phyloP scores from a whole-genome alignment of 106 monocot species.

The Vanilla planifolia region DNA sequence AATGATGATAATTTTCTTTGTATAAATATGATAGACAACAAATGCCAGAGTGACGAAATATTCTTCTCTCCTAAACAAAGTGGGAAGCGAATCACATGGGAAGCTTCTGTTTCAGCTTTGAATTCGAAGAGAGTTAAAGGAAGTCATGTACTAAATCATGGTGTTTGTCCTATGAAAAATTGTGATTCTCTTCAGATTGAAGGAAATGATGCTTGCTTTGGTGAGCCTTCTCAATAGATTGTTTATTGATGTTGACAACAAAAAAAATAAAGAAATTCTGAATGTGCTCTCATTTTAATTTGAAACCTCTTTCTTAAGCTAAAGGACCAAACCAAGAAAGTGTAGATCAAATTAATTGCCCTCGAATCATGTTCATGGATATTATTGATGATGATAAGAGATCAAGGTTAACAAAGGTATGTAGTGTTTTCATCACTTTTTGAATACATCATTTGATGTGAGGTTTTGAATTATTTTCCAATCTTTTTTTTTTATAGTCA shows the following conservation, averaged over 20 bases:
- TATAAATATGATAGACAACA: conserved; percentile 2
- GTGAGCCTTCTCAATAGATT: conserved; percentile 8
- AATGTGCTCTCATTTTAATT: conserved; percentile 2
- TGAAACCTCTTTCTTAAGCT: conserved; percentile 10
- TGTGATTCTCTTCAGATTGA: conserved; percentile 7
- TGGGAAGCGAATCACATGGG: conserved; percentile 35
- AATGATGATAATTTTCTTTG: background rate
- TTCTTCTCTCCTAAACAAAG: conserved; percentile 6
- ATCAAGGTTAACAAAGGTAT: conserved; percentile 61
- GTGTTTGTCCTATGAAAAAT: conserved; percentile 6
- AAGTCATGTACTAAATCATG: conserved; percentile 12
- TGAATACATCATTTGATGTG: background rate
- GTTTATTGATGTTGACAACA: background rate
- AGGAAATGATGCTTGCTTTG: conserved; percentile 9
- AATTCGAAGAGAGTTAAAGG: conserved; percentile 80
- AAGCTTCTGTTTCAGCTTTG: conserved; percentile 58
- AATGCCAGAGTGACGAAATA: background rate
- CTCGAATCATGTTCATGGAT: conserved; percentile 73
- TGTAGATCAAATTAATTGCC: conserved; percentile 10
- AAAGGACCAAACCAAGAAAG: background rate
- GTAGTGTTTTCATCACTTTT: background rate
- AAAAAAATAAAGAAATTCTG: background rate
- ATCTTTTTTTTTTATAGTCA: background rate
- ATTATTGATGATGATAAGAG: conserved; percentile 80
- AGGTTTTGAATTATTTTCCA: background rate